phyloP scores from a whole-genome alignment of 768 basidiomycete genomes.

The Tylopilus balloui region DNA sequence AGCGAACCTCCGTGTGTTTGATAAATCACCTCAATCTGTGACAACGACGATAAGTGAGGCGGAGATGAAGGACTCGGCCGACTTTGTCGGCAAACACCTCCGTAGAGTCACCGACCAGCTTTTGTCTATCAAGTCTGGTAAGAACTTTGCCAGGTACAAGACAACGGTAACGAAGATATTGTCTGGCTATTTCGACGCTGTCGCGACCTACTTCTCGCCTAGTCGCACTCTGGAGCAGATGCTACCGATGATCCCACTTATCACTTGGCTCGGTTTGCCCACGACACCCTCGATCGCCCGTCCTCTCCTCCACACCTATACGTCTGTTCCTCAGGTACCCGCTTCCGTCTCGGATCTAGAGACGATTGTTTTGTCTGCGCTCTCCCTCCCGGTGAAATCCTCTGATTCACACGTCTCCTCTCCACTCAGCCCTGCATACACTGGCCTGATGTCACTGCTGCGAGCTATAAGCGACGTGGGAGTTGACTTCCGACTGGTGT shows the following conservation, averaged over 20 bases:
- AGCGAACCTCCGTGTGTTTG: conserved; percentile 34
- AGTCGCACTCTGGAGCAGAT: conserved; percentile 4
- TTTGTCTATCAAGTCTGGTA: conserved; percentile 12
- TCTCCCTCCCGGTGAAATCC: conserved; percentile 23
- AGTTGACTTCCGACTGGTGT: conserved; percentile 28
- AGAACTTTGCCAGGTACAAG: conserved; percentile 15
- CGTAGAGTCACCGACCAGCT: conserved; percentile 2
- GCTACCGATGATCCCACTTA: conserved; percentile 27
- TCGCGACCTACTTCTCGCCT: conserved; percentile 1
- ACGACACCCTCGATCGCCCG: conserved; percentile 34
- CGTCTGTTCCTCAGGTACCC: conserved; percentile 35
- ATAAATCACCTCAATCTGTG: neutral
- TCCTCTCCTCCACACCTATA: conserved; percentile 45
- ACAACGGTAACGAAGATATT: conserved; percentile 12
- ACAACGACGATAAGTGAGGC: neutral
- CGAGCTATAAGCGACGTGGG: conserved; percentile 35
- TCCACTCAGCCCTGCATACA: conserved; percentile 30
- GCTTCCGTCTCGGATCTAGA: conserved; percentile 40
- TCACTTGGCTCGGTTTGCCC: conserved; percentile 31
- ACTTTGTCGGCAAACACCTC: conserved; percentile 28
- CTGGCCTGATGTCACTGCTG: conserved; percentile 41
- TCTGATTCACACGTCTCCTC: conserved; percentile 7
- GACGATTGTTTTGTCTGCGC: conserved; percentile 38
- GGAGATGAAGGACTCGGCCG: conserved; percentile 15
- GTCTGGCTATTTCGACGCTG: conserved; percentile 16